A percentile compares a stretch with the other conserved stretches of the same genome.
phyloP scores from a whole-genome alignment of 2,329 filamentous ascomycete genomes.

The Teratosphaeria viscida region DNA sequence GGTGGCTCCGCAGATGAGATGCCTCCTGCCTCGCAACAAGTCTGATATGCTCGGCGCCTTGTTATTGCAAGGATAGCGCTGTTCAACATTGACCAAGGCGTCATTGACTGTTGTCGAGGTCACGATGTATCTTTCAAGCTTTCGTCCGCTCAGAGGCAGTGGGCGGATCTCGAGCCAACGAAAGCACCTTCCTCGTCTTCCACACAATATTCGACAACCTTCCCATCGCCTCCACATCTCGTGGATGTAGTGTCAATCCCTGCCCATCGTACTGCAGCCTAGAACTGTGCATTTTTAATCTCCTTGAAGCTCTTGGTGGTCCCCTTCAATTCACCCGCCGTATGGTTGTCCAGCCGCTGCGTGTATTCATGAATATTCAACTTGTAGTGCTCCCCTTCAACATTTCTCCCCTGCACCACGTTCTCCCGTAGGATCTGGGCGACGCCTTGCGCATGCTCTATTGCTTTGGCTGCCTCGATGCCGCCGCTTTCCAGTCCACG shows the following conservation, averaged over 20 bases:
- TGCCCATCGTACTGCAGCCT: neutral
- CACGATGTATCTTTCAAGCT: neutral
- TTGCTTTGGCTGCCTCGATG: slow-evolving; percentile 50
- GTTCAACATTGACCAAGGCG: too few relatives aligned
- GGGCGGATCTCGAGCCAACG: neutral
- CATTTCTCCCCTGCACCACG: slow-evolving; percentile 63
- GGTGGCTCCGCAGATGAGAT: neutral
- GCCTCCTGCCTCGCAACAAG: neutral
- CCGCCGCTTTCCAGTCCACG: slow-evolving; percentile 48
- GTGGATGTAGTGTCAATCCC: neutral
- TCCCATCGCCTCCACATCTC: too few relatives aligned
- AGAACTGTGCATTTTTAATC: slow-evolving; percentile 27
- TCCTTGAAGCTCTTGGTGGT: slow-evolving; percentile 30
- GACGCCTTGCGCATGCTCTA: slow-evolving; percentile 73
- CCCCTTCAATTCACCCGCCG: slow-evolving; percentile 55
- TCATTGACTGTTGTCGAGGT: too few relatives aligned
- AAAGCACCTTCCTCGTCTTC: neutral
- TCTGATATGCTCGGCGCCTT: neutral
- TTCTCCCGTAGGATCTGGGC: slow-evolving; percentile 71
- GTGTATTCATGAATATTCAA: slow-evolving; percentile 83
- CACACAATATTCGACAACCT: neutral
- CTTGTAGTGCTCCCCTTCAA: slow-evolving; percentile 37
- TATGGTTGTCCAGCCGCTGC: slow-evolving; percentile 88
- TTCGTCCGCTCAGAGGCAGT: neutral
- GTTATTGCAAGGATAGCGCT: neutral